Evolutionary conservation across 75 land plant genomes (phyloP).

Genomic region (Pinus tabuliformis): DNA sequence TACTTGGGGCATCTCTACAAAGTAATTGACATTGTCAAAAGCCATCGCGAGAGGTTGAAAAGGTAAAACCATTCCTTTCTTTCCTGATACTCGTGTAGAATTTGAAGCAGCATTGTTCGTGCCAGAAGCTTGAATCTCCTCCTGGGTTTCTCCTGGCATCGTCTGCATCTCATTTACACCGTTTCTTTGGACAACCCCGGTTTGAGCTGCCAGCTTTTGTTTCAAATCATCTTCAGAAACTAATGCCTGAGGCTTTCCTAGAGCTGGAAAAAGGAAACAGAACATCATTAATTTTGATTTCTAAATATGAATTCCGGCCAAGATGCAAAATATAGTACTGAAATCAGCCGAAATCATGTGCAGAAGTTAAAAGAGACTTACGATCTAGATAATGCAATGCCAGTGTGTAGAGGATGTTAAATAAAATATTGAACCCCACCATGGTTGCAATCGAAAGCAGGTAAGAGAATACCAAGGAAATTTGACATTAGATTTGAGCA

Average conservation of each 20-base stretch:
- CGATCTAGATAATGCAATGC: slow-evolving; percentile 21
- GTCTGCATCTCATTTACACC: no score
- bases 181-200: no score
- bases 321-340: no score
- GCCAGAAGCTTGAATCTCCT: no score
- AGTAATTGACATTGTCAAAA: slow-evolving; percentile 75
- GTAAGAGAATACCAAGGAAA: neutral
- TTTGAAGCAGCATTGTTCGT: no score
- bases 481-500: neutral
- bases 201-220: slow-evolving; percentile 26
- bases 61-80: slow-evolving; percentile 78
- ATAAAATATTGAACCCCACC: slow-evolving; percentile 17
- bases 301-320: no score
- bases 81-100: neutral
- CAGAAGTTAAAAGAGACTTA: slow-evolving; percentile 17
- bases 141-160: no score
- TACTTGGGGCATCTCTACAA: slow-evolving; percentile 79
- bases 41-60: slow-evolving; percentile 74
- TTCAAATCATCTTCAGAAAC: slow-evolving; percentile 59
- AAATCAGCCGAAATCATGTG: no score
- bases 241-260: slow-evolving; percentile 60
- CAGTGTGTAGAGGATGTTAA: slow-evolving; percentile 18
- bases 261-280: slow-evolving; percentile 33
- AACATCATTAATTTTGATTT: no score
- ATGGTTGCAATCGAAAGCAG: slow-evolving; percentile 15